phyloP scores from a whole-genome alignment of 257 asterid species.

The Ilex asprella region DNA sequence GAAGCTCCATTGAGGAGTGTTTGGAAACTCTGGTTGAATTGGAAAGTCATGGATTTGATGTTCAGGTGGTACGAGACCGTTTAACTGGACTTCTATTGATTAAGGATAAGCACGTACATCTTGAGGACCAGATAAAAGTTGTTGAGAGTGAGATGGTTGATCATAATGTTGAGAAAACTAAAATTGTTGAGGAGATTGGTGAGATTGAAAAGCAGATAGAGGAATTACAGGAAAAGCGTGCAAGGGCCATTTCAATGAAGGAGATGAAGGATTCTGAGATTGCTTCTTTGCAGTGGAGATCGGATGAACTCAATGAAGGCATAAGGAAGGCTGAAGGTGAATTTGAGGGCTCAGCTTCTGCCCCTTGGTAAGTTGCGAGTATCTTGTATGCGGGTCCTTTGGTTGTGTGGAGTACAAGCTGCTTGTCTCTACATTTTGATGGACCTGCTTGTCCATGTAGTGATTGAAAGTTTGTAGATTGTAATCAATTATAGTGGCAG shows the following conservation, averaged over 20 bases:
- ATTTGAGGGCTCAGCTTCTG: conserved; percentile 28
- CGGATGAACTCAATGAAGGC: conserved; percentile 23
- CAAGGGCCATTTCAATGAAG: conserved; percentile 20
- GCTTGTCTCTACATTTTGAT: too few relatives aligned
- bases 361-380: not conserved
- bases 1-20: conserved; percentile 35
- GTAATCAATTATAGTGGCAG: too few relatives aligned
- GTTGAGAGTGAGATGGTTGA: conserved; percentile 22
- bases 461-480: too few relatives aligned
- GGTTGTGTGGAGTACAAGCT: too few relatives aligned
- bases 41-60: conserved; percentile 65
- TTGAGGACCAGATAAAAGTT: conserved; percentile 16
- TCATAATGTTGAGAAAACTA: conserved; percentile 19
- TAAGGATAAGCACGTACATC: conserved; percentile 35
- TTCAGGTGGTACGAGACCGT: conserved; percentile 30
- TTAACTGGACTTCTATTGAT: conserved; percentile 22
- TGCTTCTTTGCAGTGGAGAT: conserved; percentile 20
- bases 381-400: too few relatives aligned
- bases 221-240: conserved; percentile 39
- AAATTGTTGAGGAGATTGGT: conserved; percentile 32
- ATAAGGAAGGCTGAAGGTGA: conserved; percentile 14
- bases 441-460: too few relatives aligned
- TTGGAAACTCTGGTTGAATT: conserved; percentile 49
- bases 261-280: conserved; percentile 32
- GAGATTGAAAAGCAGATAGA: conserved; percentile 35